Evolutionary conservation across 179 eudicot species (phyloP).

Genomic region (Actinidia chinensis): DNA sequence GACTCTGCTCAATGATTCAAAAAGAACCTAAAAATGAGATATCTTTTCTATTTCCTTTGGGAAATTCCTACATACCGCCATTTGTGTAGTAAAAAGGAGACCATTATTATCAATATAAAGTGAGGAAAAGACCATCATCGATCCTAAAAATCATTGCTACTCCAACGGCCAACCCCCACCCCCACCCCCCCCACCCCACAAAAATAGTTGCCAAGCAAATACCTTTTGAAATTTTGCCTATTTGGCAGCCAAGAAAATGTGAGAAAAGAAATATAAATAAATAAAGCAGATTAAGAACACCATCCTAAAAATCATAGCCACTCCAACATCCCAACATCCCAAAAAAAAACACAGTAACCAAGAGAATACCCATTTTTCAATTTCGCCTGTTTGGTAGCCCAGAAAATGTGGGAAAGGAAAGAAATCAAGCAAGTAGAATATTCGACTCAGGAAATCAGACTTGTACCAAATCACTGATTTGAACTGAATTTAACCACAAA

Average conservation of each 20-base stretch:
- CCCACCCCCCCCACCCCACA: too few species aligned
- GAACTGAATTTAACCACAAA: background rate
- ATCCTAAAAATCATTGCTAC: slow-evolving; percentile 7
- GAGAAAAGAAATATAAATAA: background rate
- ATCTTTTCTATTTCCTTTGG: background rate
- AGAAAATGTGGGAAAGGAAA: slow-evolving; percentile 4
- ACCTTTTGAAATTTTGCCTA: slow-evolving; percentile 4
- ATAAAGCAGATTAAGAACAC: background rate
- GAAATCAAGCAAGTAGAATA: slow-evolving; percentile 15
- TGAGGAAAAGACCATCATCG: background rate
- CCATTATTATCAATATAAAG: background rate
- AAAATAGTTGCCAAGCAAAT: background rate
- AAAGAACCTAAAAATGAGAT: background rate
- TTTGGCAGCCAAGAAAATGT: slow-evolving; percentile 4
- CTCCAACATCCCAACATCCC: background rate
- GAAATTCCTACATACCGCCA: background rate
- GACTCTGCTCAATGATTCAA: slow-evolving; percentile 59
- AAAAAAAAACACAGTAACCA: background rate
- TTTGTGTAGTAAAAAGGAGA: slow-evolving; percentile 10
- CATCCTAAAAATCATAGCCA: slow-evolving; percentile 7
- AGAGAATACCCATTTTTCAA: background rate
- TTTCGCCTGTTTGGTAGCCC: slow-evolving; percentile 10
- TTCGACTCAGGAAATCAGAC: background rate
- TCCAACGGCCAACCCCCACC: too few species aligned
- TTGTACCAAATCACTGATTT: background rate